These are phyloP conservation scores for Proliferodiscus dingleyae DNA, from an alignment of 2,329 filamentous ascomycete species.

Conservation along the genomic window DNA sequence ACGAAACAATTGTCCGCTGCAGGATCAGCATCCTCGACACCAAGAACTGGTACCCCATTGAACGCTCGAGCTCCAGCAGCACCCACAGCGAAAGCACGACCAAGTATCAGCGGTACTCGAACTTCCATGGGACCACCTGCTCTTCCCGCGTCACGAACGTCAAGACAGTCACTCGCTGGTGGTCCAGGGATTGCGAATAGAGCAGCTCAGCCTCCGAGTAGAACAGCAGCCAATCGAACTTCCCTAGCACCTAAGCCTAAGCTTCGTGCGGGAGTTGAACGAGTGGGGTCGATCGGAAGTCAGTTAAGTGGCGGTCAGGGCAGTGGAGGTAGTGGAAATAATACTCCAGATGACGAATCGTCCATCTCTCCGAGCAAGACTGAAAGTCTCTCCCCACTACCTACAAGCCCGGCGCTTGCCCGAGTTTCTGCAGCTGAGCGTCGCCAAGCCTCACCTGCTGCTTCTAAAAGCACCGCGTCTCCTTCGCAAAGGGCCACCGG, in stretches of 20 bases:
- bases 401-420: conserved; percentile 26
- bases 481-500: conserved; percentile 21
- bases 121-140: conserved; percentile 64
- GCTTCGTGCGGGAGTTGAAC: conserved; percentile 27
- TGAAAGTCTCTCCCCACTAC: conserved; percentile 27
- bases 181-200: conserved; percentile 31
- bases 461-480: conserved; percentile 23
- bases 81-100: conserved; percentile 43
- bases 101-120: conserved; percentile 49
- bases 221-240: conserved; percentile 14
- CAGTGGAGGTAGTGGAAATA: conserved; percentile 26
- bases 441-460: conserved; percentile 19
- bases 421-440: conserved; percentile 22
- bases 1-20: conserved; percentile 61
- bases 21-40: conserved; percentile 51
- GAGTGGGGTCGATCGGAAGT: conserved; percentile 28
- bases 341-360: conserved; percentile 25
- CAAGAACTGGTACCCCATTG: conserved; percentile 61
- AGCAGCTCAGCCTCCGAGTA: conserved; percentile 15
- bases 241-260: conserved; percentile 27
- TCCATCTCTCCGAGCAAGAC: conserved; percentile 43
- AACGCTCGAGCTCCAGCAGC: conserved; percentile 42
- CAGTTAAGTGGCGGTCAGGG: conserved; percentile 27
- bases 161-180: conserved; percentile 37
- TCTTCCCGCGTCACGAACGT: conserved; percentile 28